Conservation (phyloP, 2,329 filamentous ascomycete species). For the Fusarium penzigii region DNA sequence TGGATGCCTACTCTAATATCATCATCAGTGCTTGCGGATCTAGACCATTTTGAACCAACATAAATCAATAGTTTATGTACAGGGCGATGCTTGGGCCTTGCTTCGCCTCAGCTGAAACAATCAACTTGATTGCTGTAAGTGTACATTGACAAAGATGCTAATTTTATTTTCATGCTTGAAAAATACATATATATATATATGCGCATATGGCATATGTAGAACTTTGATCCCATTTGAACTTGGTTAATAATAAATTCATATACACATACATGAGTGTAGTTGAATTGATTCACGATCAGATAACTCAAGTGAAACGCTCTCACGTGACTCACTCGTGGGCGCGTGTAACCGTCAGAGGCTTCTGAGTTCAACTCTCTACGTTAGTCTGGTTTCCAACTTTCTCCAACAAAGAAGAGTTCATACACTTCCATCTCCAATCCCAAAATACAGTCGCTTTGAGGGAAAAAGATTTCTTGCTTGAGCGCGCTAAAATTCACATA, state of each 20-base stretch:
- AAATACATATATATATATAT: too few species aligned
- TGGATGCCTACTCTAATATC: neutral
- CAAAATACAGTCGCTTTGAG: slow-evolving; percentile 2
- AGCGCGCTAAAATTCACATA: slow-evolving; percentile 15
- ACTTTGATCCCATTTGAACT: too few species aligned
- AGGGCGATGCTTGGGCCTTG: slow-evolving; percentile 13
- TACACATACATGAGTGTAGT: too few species aligned
- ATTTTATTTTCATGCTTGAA: too few species aligned
- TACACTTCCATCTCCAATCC: neutral
- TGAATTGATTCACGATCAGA: too few species aligned
- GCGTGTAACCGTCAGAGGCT: neutral
- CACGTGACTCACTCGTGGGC: too few species aligned
- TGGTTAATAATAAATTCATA: too few species aligned
- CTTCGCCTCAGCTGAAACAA: slow-evolving; percentile 23
- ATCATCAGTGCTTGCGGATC: too few species aligned
- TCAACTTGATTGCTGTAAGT: neutral
- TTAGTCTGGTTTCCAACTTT: too few species aligned
- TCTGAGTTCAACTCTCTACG: slow-evolving; percentile 14
- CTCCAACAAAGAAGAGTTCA: neutral
- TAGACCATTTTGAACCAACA: too few species aligned
- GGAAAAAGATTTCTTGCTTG: neutral
- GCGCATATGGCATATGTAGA: too few species aligned
- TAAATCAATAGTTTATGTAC: slow-evolving; percentile 1
- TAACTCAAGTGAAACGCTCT: too few species aligned
- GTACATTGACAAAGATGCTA: neutral